These are phyloP conservation scores for Kodamaea derodonti DNA, from an alignment of 1,139 yeast species.

Conservation along the genomic window DNA sequence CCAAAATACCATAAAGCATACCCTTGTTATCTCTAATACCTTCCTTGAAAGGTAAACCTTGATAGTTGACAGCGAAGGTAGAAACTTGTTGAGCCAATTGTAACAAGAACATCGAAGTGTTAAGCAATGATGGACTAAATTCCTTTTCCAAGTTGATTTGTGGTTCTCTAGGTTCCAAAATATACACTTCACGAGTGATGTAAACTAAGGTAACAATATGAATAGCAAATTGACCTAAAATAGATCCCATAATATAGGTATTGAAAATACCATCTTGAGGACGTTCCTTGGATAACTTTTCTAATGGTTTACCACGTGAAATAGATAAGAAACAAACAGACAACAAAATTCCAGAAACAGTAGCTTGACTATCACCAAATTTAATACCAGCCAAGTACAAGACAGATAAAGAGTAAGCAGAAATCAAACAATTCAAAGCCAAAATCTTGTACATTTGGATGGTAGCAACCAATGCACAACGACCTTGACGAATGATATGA, in stretches of 20 bases:
- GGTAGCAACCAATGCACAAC: slow-evolving; percentile 96
- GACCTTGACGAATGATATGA: slow-evolving; percentile 94
- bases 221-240: slow-evolving; percentile 91
- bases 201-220: slow-evolving; percentile 82
- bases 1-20: slow-evolving; percentile 92
- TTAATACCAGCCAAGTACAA: slow-evolving; percentile 96
- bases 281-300: slow-evolving; percentile 86
- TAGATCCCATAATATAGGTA: slow-evolving; percentile 93
- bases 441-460: slow-evolving; percentile 98
- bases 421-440: slow-evolving; percentile 93
- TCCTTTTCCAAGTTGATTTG: slow-evolving; percentile 84
- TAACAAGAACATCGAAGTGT: slow-evolving; percentile 92
- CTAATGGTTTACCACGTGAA: slow-evolving; percentile 88
- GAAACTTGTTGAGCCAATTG: slow-evolving; percentile 97
- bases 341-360: slow-evolving; percentile 84
- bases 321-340: slow-evolving; percentile 94
- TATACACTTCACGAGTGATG: slow-evolving; percentile 77
- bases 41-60: slow-evolving; percentile 96
- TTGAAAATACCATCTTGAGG: slow-evolving; percentile 98
- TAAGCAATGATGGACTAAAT: slow-evolving; percentile 83
- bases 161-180: slow-evolving; percentile 88
- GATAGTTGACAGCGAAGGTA: slow-evolving; percentile 96
- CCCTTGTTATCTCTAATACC: slow-evolving; percentile 88
- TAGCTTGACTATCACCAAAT: slow-evolving; percentile 96
- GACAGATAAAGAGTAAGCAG: slow-evolving; percentile 93